Evolutionary conservation across 257 asterid genomes (phyloP), one percentile per base, ranked within the genome.

Genomic region (Buddleja alternifolia): DNA sequence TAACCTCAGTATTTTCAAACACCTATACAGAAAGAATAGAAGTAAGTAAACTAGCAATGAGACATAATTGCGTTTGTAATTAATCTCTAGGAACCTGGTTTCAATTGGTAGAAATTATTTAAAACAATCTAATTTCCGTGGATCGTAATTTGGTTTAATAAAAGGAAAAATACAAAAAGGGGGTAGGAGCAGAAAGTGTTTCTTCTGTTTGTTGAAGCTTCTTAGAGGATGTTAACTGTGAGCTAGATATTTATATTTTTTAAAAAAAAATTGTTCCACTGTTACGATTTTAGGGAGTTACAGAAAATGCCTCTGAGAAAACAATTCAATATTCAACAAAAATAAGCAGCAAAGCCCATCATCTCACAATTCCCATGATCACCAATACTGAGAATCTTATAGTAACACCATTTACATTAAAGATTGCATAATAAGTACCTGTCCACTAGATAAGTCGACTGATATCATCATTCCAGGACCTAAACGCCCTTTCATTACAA

Each of bases 381-480:
- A 23, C 10, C 24, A 42, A 44, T 58, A 12, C 47, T 21, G 52
- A 19, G 45, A 55, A 61, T 16, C 46, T 58, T 16, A 47, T 56
- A 21, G 29, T 4, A 45, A 39, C 54, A 61, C 48, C 69, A 67
- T 62, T 41, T 14, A 50, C 17, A 42, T 37, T 23, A 41, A 47
- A n/a, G 50, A 63, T 76, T 62, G 50, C 23, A 74, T 24, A 20
- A 16, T 37, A 84, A 84, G 72, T 73, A 94, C 99, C 99, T 94
- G 96, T 46, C 99, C 99, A 70, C 82, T 88, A 15, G 20, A 32
- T 65, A 94, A 85, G 80, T 94, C 99, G 57, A 89, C 99, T 48
- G 96, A 61, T 71, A 94, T 94, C 99, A 94, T 94, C 99, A 94
- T 94, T 77, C 99, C 99, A 60, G 99, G 99, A 75, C 99, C 99